Conservation (phyloP, 768 basidiomycete genomes). For the Pleurotus eryngii region DNA sequence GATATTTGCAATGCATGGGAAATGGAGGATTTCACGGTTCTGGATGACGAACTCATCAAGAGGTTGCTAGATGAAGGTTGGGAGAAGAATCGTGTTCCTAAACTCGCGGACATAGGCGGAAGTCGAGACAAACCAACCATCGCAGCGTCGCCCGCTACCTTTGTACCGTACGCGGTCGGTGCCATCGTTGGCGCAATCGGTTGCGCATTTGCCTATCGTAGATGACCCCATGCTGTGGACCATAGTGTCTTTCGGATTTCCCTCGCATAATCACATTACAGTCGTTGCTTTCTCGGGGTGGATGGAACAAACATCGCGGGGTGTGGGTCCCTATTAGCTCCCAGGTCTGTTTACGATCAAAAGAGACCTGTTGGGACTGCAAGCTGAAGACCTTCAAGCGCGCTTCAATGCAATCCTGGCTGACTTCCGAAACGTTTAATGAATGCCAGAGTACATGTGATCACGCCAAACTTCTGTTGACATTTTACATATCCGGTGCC, state of each 20-base stretch:
- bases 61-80: constrained; percentile 81
- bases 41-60: constrained; percentile 65
- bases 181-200: constrained; percentile 1
- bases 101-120: constrained; percentile 38
- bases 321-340: too few species aligned
- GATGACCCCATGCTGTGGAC: not conserved
- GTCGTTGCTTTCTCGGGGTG: too few species aligned
- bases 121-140: not conserved
- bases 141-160: not conserved
- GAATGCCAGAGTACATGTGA: not conserved
- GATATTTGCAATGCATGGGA: constrained; percentile 82
- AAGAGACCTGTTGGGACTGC: too few species aligned
- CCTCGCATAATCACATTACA: not conserved
- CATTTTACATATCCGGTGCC: constrained; percentile 93
- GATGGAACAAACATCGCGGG: too few species aligned
- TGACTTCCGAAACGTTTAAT: too few species aligned
- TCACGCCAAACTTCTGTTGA: constrained; percentile 73
- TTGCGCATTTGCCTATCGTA: constrained; percentile 1
- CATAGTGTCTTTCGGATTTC: not conserved
- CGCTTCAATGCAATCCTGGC: too few species aligned
- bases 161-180: constrained; percentile 1
- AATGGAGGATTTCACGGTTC: constrained; percentile 70
- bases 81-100: constrained; percentile 59
- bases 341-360: too few species aligned
- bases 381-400: too few species aligned